Base-by-base conservation (phyloP, 495 filamentous ascomycete species). In the Cercophora newfieldiana region DNA sequence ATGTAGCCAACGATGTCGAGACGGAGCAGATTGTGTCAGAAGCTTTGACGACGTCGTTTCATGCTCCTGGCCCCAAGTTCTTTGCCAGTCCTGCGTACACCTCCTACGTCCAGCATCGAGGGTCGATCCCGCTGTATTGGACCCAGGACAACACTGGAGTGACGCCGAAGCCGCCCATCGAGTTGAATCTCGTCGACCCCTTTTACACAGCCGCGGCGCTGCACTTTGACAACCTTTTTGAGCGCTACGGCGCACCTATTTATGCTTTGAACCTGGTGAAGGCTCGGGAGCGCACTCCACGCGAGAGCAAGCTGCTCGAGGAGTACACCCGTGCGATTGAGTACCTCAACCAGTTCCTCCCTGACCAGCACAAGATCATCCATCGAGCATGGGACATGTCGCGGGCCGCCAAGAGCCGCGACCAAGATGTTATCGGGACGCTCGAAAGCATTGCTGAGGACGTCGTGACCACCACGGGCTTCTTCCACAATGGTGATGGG, bases 381-480 rank as follows among this genome's bases (percentile, higher is more conserved):
- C 93, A 99, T 75, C 90, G 92, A 61, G 92, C 95, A 14, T 99
- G 94, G 89, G 95, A 99, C 74, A 99, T 99, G 95, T 96, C 93
- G 65, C 86, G 94, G 66, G 96, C 96, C 28, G 88, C 95, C 10
- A 99, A 98, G 66, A 88, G 90, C 69, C 91, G 92, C n/a, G 94
- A 95, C 62, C 91, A 96, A 73, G 93, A 99, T 79, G 95, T 99
- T 0, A 98, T 99, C 71, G 89, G 87, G 16, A 96, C 89, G 1
- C 83, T 99, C 7, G 95, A 99, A 75, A 81, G 82, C 28, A 96
- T 97, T 66, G 94, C 92, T 2, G 91, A 94, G 67, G 89, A 93
- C 7, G 90, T 97, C 1, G 81, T 99, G 25, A 86, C 83, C 2
- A 89, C 86, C 33, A 98, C 93, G 0, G 91, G 93, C 3, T 97